Evolutionary conservation across 352 stramenopile species (phyloP).

Genomic region (Globisporangium parvum): DNA sequence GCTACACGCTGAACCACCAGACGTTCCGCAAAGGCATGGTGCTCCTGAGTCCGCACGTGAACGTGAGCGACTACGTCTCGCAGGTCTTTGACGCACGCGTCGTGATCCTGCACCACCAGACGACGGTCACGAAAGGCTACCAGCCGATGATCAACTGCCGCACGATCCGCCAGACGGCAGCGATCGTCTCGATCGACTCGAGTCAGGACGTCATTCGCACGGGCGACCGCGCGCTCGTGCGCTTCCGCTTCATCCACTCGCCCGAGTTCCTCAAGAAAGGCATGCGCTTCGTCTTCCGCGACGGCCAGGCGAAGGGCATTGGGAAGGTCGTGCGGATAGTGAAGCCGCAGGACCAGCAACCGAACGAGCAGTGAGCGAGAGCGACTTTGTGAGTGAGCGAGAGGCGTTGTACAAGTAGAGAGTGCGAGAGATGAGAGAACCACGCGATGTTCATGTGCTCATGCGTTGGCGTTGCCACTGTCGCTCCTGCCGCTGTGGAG

Average conservation of each 20-base stretch:
- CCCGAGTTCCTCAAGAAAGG: conserved; percentile 95
- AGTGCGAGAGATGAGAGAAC: background rate
- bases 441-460: background rate
- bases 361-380: background rate
- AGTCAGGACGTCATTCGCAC: conserved; percentile 85
- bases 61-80: conserved; percentile 70
- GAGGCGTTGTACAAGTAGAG: conserved; percentile 2
- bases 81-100: conserved; percentile 90
- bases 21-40: conserved; percentile 93
- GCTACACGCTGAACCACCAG: conserved; percentile 66
- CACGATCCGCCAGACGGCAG: conserved; percentile 87
- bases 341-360: conserved; percentile 17
- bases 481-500: conserved; percentile 23
- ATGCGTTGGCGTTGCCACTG: background rate
- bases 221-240: conserved; percentile 84
- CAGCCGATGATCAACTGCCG: conserved; percentile 93
- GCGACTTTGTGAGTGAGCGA: background rate
- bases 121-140: conserved; percentile 92
- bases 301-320: conserved; percentile 96
- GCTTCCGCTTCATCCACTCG: conserved; percentile 89
- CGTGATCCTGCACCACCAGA: conserved; percentile 94
- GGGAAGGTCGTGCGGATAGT: conserved; percentile 88
- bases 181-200: conserved; percentile 85
- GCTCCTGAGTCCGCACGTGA: conserved; percentile 75
- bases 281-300: conserved; percentile 96